phyloP scores from a whole-genome alignment of 2,329 filamentous ascomycete genomes.

The Chaetothyriales sp. region DNA sequence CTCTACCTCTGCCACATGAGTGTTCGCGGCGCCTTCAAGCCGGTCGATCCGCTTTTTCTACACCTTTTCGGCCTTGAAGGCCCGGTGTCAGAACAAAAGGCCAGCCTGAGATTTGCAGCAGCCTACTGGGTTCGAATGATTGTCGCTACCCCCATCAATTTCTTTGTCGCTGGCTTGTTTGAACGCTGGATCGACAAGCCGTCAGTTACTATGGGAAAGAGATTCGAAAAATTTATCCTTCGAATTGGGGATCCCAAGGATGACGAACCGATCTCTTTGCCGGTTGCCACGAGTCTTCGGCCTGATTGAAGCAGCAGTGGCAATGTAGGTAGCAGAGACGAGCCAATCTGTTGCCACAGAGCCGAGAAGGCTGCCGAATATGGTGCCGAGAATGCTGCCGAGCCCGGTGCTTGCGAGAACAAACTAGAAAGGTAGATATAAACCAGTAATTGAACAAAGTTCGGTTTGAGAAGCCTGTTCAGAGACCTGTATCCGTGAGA shows the following conservation, averaged over 20 bases:
- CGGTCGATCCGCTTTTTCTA: not conserved
- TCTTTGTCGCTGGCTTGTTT: not conserved
- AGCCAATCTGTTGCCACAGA: too few species aligned
- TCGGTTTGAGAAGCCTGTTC: too few species aligned
- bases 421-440: not conserved
- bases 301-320: not conserved
- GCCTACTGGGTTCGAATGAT: not conserved
- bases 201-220: not conserved
- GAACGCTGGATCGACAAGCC: not conserved
- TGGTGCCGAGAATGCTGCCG: not conserved
- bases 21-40: not conserved
- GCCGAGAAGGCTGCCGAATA: too few species aligned
- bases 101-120: not conserved
- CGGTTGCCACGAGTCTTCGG: not conserved
- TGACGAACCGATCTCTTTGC: not conserved
- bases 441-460: too few species aligned
- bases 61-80: not conserved
- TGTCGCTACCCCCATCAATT: not conserved
- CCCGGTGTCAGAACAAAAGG: not conserved
- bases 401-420: not conserved
- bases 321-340: not conserved
- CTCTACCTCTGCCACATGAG: slow-evolving; percentile 44
- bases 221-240: not conserved
- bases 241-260: not conserved
- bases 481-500: too few species aligned